Percentiles rank a stretch among this genome's conserved stretches.
phyloP scores from a whole-genome alignment of 768 basidiomycete genomes.

The Tulasnella sp. region DNA sequence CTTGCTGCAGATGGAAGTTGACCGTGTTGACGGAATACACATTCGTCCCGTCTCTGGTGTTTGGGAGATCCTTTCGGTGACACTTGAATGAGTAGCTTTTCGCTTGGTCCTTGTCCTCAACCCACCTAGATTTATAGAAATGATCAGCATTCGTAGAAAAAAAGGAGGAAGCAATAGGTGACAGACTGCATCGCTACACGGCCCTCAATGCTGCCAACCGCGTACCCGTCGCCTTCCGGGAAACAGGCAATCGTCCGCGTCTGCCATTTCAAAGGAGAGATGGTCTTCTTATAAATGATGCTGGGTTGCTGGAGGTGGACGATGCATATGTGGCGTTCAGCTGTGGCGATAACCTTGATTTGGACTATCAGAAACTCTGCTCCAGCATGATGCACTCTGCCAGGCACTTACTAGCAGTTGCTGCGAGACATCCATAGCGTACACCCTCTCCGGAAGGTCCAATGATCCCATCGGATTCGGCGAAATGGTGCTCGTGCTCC shows the following conservation, averaged over 20 bases:
- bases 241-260: constrained; percentile 21
- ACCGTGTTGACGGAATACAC: constrained; percentile 82
- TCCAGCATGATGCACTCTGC: neutral
- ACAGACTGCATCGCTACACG: constrained; percentile 35
- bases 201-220: constrained; percentile 21
- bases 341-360: too few species aligned
- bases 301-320: neutral
- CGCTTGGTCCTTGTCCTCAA: constrained; percentile 73
- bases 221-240: constrained; percentile 17
- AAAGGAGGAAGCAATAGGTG: constrained; percentile 22
- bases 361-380: neutral
- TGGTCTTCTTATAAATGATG: constrained; percentile 21
- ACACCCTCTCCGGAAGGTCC: constrained; percentile 29
- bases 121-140: constrained; percentile 1
- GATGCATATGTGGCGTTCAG: too few species aligned
- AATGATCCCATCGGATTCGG: constrained; percentile 27
- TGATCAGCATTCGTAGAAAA: constrained; percentile 28
- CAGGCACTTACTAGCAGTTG: constrained; percentile 25
- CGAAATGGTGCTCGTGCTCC: constrained; percentile 24
- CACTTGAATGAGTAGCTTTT: constrained; percentile 86
- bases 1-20: constrained; percentile 71
- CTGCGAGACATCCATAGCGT: constrained; percentile 20
- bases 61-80: constrained; percentile 50
- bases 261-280: constrained; percentile 31
- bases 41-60: constrained; percentile 49